A percentile compares a stretch with the other conserved stretches of the same genome.
Conservation (phyloP, 2,329 filamentous ascomycete genomes). For the Claviceps arundinis region DNA sequence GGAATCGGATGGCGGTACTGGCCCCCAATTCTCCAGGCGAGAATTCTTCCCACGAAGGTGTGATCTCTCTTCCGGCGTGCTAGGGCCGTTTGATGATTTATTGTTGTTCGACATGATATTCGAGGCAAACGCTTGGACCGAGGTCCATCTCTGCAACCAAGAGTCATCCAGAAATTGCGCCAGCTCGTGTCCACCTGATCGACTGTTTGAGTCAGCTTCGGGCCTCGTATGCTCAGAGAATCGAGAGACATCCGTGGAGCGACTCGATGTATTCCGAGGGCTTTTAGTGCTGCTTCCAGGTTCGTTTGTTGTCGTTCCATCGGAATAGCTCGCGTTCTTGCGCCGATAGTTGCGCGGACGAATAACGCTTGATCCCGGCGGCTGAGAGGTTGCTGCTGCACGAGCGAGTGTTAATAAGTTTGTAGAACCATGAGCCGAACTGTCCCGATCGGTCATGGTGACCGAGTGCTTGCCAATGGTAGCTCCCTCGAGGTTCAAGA, state of each 20-base stretch:
- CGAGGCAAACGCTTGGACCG: constrained; percentile 40
- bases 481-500: constrained; percentile 13
- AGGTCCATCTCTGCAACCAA: constrained; percentile 41
- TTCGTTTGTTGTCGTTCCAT: constrained; percentile 12
- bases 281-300: background rate
- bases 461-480: constrained; percentile 19
- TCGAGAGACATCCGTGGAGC: background rate
- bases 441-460: constrained; percentile 23
- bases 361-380: constrained; percentile 25
- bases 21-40: constrained; percentile 31
- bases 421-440: constrained; percentile 18
- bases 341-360: constrained; percentile 39
- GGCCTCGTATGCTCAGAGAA: background rate
- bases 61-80: background rate
- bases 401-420: constrained; percentile 34
- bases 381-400: constrained; percentile 26
- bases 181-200: constrained; percentile 23
- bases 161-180: constrained; percentile 34
- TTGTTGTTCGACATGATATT: constrained; percentile 23
- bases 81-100: constrained; percentile 5
- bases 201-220: constrained; percentile 15
- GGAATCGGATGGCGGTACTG: constrained; percentile 27
- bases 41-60: constrained; percentile 7
- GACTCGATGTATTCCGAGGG: background rate
- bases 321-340: constrained; percentile 18